Evolutionary conservation across 768 basidiomycete genomes (phyloP).

Genomic region (Hypsizygus marmoreus): DNA sequence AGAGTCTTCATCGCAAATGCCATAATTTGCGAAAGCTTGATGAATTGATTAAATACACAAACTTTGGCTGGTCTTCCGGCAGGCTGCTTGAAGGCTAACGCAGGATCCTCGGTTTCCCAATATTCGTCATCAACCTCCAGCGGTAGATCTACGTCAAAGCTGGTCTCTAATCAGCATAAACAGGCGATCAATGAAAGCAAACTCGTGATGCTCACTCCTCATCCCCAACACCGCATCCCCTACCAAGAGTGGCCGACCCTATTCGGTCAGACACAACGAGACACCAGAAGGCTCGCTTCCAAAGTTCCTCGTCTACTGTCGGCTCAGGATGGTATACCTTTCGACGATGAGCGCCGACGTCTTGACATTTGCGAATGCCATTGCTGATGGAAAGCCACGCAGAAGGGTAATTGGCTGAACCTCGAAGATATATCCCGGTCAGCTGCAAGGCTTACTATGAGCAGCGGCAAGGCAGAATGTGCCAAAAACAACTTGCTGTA

Average conservation of each 20-base stretch:
- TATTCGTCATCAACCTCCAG: slow-evolving; percentile 83
- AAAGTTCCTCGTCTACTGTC: slow-evolving; percentile 56
- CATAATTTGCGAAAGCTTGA: slow-evolving; percentile 69
- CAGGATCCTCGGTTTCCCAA: slow-evolving; percentile 60
- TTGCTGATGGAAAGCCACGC: slow-evolving; percentile 57
- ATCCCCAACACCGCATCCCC: slow-evolving; percentile 57
- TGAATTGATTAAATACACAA: slow-evolving; percentile 61
- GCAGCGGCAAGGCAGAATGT: neutral
- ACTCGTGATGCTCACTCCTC: slow-evolving; percentile 58
- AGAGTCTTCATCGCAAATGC: slow-evolving; percentile 71
- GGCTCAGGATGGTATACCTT: slow-evolving; percentile 51
- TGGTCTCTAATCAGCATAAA: slow-evolving; percentile 28
- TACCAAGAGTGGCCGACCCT: slow-evolving; percentile 52
- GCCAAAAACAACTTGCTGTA: slow-evolving; percentile 37
- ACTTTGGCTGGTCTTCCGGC: slow-evolving; percentile 55
- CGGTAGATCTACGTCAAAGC: slow-evolving; percentile 82
- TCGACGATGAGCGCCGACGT: slow-evolving; percentile 75
- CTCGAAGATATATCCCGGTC: slow-evolving; percentile 55
- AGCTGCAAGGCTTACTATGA: slow-evolving; percentile 34
- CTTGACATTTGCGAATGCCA: slow-evolving; percentile 66
- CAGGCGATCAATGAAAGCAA: neutral
- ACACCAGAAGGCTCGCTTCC: slow-evolving; percentile 81
- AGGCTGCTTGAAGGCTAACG: slow-evolving; percentile 68
- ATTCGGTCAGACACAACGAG: slow-evolving; percentile 63
- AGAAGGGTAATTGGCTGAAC: slow-evolving; percentile 47